A percentile compares a stretch with the other conserved stretches of the same genome.
Conservation (phyloP, 129 eudicot genomes). For the Arctium minus region DNA sequence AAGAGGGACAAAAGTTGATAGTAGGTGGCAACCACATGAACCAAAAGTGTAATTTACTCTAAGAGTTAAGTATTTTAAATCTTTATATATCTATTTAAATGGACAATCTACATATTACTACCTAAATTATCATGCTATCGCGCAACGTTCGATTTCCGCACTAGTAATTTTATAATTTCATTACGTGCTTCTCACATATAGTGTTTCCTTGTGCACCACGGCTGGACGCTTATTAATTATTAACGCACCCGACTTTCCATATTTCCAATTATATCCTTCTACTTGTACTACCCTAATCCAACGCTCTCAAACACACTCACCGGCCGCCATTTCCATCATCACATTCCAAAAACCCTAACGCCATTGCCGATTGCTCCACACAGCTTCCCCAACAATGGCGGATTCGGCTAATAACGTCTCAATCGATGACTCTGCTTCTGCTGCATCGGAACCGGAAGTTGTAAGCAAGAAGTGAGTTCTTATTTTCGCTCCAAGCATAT, state of each 20-base stretch:
- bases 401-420: constrained; percentile 20
- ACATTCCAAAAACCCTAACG: constrained; percentile 2
- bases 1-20: no score
- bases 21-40: no score
- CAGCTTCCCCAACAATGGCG: constrained; percentile 21
- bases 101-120: no score
- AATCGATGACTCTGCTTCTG: not conserved
- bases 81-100: no score
- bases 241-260: not conserved
- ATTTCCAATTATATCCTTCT: constrained; percentile 3
- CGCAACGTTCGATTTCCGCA: no score
- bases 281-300: not conserved
- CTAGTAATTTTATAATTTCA: not conserved
- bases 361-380: not conserved
- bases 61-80: no score
- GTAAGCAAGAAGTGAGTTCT: constrained; percentile 32
- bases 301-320: not conserved
- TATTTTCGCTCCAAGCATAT: not conserved
- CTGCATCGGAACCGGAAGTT: constrained; percentile 17
- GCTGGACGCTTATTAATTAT: not conserved
- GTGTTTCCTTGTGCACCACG: not conserved
- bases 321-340: not conserved
- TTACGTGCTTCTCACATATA: not conserved
- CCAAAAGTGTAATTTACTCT: no score
- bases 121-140: no score